phyloP scores from a whole-genome alignment of 2,329 filamentous ascomycete genomes.

The Pezicula rhizophila region DNA sequence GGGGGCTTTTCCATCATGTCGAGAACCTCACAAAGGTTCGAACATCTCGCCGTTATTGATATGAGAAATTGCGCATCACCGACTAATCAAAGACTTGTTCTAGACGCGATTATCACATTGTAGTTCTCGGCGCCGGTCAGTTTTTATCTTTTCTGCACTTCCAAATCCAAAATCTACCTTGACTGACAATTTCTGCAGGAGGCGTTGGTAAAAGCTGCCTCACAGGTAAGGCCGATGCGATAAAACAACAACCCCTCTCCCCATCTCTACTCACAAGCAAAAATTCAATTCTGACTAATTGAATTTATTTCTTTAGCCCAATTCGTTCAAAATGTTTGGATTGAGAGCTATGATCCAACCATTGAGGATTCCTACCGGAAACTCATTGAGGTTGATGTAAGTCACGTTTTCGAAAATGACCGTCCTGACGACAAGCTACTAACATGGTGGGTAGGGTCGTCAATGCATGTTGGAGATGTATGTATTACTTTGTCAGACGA shows the following conservation, averaged over 20 bases:
- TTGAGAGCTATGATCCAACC: constrained; percentile 60
- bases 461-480: constrained; percentile 70
- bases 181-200: constrained; percentile 34
- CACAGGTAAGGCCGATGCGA: constrained; percentile 48
- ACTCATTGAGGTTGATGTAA: constrained; percentile 61
- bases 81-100: not conserved
- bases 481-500: constrained; percentile 19
- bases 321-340: constrained; percentile 73
- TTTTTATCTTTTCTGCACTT: constrained; percentile 9
- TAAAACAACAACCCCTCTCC: constrained; percentile 2
- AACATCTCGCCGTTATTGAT: not conserved
- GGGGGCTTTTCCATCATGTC: not conserved
- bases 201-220: constrained; percentile 72
- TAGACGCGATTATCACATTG: constrained; percentile 55
- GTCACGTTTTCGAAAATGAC: constrained; percentile 26
- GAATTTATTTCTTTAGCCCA: constrained; percentile 43
- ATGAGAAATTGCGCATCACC: too few species aligned
- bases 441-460: constrained; percentile 44
- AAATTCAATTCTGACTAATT: constrained; percentile 14
- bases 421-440: not conserved
- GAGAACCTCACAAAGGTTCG: constrained; percentile 1
- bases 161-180: constrained; percentile 6
- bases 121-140: constrained; percentile 57
- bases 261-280: constrained; percentile 3
- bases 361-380: constrained; percentile 58